These are phyloP conservation scores for Hanseniaspora hatyaiensis DNA, from an alignment of 805 yeast genomes.

Conservation along the genomic window DNA sequence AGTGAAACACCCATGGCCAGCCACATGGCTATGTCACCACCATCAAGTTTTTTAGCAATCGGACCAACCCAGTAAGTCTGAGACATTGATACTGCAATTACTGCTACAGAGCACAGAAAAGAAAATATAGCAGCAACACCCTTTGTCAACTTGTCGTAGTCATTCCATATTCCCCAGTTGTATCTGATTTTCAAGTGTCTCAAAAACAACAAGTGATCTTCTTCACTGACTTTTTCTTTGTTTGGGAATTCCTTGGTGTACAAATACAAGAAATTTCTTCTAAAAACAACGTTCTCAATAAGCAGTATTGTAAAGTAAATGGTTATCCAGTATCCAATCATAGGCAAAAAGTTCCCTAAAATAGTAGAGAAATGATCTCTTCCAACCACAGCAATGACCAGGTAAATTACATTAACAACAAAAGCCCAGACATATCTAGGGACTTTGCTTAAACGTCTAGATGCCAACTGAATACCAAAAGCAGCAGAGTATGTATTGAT, in stretches of 20 bases:
- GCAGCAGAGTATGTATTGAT: conserved; percentile 75
- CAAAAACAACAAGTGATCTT: conserved; percentile 11
- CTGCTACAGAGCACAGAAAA: conserved; percentile 60
- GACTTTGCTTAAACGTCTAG: conserved; percentile 40
- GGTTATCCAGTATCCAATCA: conserved; percentile 86
- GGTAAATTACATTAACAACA: conserved; percentile 47
- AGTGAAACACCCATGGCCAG: conserved; percentile 61
- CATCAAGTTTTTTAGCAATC: conserved; percentile 53
- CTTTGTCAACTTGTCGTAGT: conserved; percentile 44
- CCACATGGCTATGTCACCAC: conserved; percentile 77
- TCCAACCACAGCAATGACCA: conserved; percentile 67
- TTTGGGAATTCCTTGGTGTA: conserved; percentile 36
- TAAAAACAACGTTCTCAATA: conserved; percentile 62
- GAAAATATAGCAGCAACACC: conserved; percentile 63
- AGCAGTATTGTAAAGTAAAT: conserved; percentile 61
- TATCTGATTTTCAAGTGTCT: conserved; percentile 35
- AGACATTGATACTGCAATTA: conserved; percentile 79
- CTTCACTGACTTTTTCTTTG: conserved; percentile 1
- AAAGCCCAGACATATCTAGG: conserved; percentile 75
- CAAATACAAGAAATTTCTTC: conserved; percentile 38
- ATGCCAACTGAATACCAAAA: conserved; percentile 59
- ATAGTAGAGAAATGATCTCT: conserved; percentile 59
- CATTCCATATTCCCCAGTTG: conserved; percentile 69
- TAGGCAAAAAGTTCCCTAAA: conserved; percentile 71
- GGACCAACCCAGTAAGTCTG: conserved; percentile 79